Evolutionary conservation across 2,329 filamentous ascomycete genomes (phyloP), one percentile per base, ranked within the genome.

Genomic region (Pleurostoma richardsiae): DNA sequence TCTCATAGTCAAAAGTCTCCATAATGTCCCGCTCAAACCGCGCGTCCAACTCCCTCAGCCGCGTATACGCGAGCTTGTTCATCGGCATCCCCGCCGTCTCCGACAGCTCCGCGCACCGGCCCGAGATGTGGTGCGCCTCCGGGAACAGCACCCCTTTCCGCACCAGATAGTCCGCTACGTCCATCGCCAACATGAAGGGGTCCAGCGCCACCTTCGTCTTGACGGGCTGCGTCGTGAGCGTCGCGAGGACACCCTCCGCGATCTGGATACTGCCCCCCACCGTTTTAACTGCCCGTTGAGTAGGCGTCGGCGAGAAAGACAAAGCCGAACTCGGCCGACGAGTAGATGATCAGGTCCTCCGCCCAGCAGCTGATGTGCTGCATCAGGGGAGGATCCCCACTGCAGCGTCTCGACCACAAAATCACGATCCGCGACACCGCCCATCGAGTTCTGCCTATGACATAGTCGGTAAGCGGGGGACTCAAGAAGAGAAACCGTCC

Each of bases 311-410:
- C 86, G 31, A 91, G 68, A 51, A 79, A 76, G 40, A 91, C 80
- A 59, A 88, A 91, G 28, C 82, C 81, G 59, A 90, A 91, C 61
- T 90, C 87, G 51, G 80, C 72, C 29, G 82, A 82, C 39, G 79
- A 83, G 72, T 90, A 91, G 60, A 95, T 79, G 68, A 95, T 94
- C 51, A 95, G 71, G 62, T 96, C 90, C 69, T 95, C 88, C 4
- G 84, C 80, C 83, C 86, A 92, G 47, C 87, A 80, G 45, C 79
- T 87, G 55, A 94, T 76, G 71, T 92, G 89, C 51, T 80, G 75
- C 83, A 88, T 92, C 53, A 94, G 72, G 58, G 85, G n/a, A 86
- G 28, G 79, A 78, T 5, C 80, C 83, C 86, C 88, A 95, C 64
- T 88, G 83, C 68, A 95, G 80, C 2, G 80, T 83, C 70, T 95